Percentiles rank a stretch among this genome's conserved stretches.
phyloP scores from a whole-genome alignment of 2,329 filamentous ascomycete genomes.

The Arthrobotrys sphaeroides region DNA sequence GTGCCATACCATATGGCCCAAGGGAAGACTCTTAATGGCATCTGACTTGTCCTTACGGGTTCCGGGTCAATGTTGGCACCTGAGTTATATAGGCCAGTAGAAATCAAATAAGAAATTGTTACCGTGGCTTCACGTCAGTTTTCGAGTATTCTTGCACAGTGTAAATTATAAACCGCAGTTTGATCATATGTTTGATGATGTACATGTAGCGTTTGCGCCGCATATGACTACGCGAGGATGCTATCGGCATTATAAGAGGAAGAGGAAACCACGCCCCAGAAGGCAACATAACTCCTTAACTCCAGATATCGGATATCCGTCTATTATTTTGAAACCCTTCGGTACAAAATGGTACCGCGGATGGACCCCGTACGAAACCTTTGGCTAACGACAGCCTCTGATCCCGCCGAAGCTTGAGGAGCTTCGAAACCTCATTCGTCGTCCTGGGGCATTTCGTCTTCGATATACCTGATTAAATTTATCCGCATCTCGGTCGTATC shows the following conservation, averaged over 20 bases:
- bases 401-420: too few relatives aligned
- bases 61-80: too few relatives aligned
- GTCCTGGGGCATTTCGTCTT: conserved; percentile 95
- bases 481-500: conserved; percentile 98
- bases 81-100: too few relatives aligned
- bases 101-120: too few relatives aligned
- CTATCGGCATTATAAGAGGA: background rate
- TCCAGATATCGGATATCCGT: background rate
- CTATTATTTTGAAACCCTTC: background rate
- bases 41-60: too few relatives aligned
- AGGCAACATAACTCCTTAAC: background rate
- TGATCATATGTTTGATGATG: background rate
- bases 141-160: too few relatives aligned
- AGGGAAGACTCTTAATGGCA: too few relatives aligned
- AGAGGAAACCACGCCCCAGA: background rate
- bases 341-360: background rate
- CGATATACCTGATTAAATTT: conserved; percentile 89
- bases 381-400: background rate
- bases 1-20: too few relatives aligned
- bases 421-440: conserved; percentile 76
- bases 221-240: background rate
- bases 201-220: background rate
- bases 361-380: background rate
- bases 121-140: too few relatives aligned
- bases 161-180: too few relatives aligned